Base-by-base conservation (phyloP, 176 grass and related monocot genomes). In the Olyra latifolia region DNA sequence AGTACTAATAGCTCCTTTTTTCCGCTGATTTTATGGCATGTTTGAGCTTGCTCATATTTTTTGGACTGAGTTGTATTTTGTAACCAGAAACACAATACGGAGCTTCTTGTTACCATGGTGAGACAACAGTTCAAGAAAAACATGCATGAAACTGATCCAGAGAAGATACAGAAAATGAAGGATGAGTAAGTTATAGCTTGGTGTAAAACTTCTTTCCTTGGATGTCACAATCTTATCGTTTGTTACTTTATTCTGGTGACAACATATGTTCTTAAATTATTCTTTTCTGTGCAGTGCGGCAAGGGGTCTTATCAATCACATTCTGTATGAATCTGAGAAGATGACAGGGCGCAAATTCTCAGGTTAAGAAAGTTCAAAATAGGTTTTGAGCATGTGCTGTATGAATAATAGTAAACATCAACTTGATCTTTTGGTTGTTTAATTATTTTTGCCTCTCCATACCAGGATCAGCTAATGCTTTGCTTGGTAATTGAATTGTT, bases 111-210 rank as follows among this genome's bases (percentile, higher is more conserved):
- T 82, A 82, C 82, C 47, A 99, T 99, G 92, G 96, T 99, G 23
- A 93, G 96, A 62, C 70, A 95, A 62, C 96, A 99, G 58, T 99
- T 99, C 71, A 99, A 89, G 85, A 99, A 91, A 85, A 85, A 99
- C 57, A 93, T 93, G 90, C 82, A 91, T 72, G 96, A 99, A 91
- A 99, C 92, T 84, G 88, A 95, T 82, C 88, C 90, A 30, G 90
- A 95, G 78, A 99, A 99, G 84, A 99, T 99, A 89, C 90, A 93
- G 66, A 93, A 93, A 62, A 87, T 99, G 75, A 99, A 99, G 71
- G 92, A 95, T 58, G 90, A 95, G 96, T 99, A 86, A 84, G 96
- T 80, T 81, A 44, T 52, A 84, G 24, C 12, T 64, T 22, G 3
- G 0, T 67, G 66, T 17, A 41, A 20, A 52, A n/a, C 52, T 71